Evolutionary conservation across 2,329 filamentous ascomycete genomes (phyloP), one percentile per base, ranked within the genome.

Genomic region (Fusarium multiceps): DNA sequence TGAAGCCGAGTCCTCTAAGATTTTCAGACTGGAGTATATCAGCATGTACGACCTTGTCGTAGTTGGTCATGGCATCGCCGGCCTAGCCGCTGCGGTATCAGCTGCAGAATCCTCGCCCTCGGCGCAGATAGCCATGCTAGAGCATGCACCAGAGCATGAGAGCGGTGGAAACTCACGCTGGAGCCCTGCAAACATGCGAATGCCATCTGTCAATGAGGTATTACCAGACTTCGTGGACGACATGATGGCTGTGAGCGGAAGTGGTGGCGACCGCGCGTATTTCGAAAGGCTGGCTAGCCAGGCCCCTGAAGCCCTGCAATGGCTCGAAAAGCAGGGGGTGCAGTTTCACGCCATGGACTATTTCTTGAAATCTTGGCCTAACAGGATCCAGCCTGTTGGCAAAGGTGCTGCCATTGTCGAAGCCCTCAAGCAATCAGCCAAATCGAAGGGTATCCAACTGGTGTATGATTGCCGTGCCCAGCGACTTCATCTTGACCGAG

Each of bases 111-210:
- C 5, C 45, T 51, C 45, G 45, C 59, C 59, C 59, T 62, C 45
- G 45, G 54, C 54, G 54, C 54, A 62, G 59, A 62, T 62, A 59
- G 59, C 46, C 37, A 45, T 62, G 37, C 59, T 62, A 62, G 54
- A 62, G 59, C 45, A 51, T 62, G 59, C 59, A 62, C 59, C 54
- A 59, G 54, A 62, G 54, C 54, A 62, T 62, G 37, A 25, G 28
- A 62, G 59, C 30, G 59, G 59, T 62, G 54, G 54, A 46, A 59
- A 62, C 54, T 62, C 54, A 59, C 54, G 54, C 54, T 62, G 54
- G 54, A 62, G 59, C 59, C 59, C 59, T 62, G 59, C 59, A 25
- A 62, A 62, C 23, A 62, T 62, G 46, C 59, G 54, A 59, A 62
- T 59, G 59, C 54, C 40, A 62, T 62, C 59, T 62, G 54, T 62